phyloP scores from a whole-genome alignment of 225 moss, liverwort and hornwort species.

The Sphagnum contortum region DNA sequence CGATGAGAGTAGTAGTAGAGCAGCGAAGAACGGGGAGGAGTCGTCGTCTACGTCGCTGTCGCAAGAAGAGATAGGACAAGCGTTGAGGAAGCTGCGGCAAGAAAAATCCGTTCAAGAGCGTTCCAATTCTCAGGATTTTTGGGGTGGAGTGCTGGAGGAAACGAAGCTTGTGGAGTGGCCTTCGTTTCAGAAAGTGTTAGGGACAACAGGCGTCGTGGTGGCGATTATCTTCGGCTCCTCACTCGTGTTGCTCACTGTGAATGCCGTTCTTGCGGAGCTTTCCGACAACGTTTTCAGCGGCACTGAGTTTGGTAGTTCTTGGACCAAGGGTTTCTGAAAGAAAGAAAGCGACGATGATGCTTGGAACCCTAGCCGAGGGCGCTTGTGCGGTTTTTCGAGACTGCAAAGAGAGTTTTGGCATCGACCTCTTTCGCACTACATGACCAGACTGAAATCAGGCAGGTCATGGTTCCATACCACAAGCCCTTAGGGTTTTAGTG shows the following conservation, averaged over 20 bases:
- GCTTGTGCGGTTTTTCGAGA: no score
- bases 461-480: no score
- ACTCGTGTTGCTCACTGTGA: conserved; percentile 83
- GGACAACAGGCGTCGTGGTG: conserved; percentile 90
- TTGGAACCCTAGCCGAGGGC: background rate
- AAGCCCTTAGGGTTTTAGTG: no score
- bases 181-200: conserved; percentile 66
- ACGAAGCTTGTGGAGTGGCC: conserved; percentile 97
- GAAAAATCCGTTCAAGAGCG: conserved; percentile 35
- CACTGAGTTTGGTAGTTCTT: conserved; percentile 53
- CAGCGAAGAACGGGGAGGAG: no score
- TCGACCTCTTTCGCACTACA: no score
- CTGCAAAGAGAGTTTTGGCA: no score
- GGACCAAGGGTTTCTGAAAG: conserved; percentile 22
- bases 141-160: conserved; percentile 82
- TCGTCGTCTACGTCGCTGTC: conserved; percentile 12
- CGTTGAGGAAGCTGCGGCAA: conserved; percentile 48
- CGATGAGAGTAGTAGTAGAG: no score
- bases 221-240: conserved; percentile 86
- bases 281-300: conserved; percentile 75
- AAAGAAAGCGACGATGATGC: conserved; percentile 1
- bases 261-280: conserved; percentile 69
- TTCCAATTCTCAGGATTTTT: conserved; percentile 39
- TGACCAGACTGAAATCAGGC: no score
- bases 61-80: conserved; percentile 61